phyloP scores from a whole-genome alignment of 2,329 filamentous ascomycete genomes.

The Cytospora paraplurivora region DNA sequence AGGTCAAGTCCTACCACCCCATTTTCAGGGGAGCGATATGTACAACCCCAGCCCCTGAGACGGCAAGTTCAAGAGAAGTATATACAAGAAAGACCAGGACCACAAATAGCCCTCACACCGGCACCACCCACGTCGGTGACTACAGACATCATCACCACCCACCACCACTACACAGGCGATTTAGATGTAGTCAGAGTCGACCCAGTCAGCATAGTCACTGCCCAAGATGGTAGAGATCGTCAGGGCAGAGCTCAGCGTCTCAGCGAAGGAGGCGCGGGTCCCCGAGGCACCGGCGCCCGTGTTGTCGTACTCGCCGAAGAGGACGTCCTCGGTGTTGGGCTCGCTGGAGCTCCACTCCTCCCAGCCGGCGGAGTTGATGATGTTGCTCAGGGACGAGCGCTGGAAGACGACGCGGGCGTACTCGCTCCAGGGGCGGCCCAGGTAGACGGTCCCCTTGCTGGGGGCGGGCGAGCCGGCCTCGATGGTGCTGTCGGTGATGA shows the following conservation, averaged over 20 bases:
- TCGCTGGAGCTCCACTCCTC: conserved; percentile 48
- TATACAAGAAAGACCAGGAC: conserved; percentile 8
- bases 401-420: conserved; percentile 55
- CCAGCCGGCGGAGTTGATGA: conserved; percentile 58
- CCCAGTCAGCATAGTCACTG: conserved; percentile 26
- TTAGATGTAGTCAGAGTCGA: conserved; percentile 27
- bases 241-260: conserved; percentile 36
- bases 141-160: neutral
- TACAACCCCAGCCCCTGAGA: neutral
- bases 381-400: conserved; percentile 45
- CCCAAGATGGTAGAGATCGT: conserved; percentile 39
- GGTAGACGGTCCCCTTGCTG: conserved; percentile 46
- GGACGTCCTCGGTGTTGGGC: conserved; percentile 51
- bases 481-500: conserved; percentile 56
- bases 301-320: conserved; percentile 56
- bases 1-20: neutral
- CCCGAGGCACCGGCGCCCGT: conserved; percentile 52
- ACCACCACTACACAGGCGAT: neutral
- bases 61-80: neutral
- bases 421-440: conserved; percentile 55
- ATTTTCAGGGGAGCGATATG: neutral
- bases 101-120: neutral
- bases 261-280: conserved; percentile 50
- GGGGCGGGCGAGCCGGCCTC: conserved; percentile 44
- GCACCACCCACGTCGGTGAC: neutral